Percentiles rank a stretch among this genome's conserved stretches.
Evolutionary conservation across 352 stramenopile genomes (phyloP).

Genomic region (Pythium plurisporium): DNA sequence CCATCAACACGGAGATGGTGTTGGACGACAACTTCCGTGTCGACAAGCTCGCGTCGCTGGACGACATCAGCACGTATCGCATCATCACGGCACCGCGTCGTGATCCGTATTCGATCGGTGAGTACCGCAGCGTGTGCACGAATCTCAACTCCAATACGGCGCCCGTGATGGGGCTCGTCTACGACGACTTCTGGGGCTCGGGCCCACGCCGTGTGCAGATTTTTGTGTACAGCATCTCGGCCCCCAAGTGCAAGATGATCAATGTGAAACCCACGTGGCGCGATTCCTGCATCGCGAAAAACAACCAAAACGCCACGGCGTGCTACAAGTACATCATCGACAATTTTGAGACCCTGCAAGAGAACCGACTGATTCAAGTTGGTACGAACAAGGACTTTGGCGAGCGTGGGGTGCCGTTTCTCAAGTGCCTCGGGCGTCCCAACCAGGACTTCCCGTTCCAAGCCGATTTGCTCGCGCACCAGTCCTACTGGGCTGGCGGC

Average conservation of each 20-base stretch:
- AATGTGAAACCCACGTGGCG: constrained; percentile 29
- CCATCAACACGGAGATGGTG: constrained; percentile 25
- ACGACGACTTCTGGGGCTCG: constrained; percentile 31
- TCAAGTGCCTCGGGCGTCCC: constrained; percentile 25
- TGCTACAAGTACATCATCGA: constrained; percentile 28
- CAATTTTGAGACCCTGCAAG: constrained; percentile 23
- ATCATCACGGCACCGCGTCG: constrained; percentile 25
- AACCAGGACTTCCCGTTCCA: constrained; percentile 27
- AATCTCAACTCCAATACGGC: constrained; percentile 24
- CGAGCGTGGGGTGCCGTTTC: constrained; percentile 20
- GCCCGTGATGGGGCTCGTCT: constrained; percentile 24
- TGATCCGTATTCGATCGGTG: constrained; percentile 16
- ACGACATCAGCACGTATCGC: constrained; percentile 21
- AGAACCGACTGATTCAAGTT: constrained; percentile 20
- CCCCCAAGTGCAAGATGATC: constrained; percentile 28
- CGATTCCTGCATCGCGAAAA: constrained; percentile 11
- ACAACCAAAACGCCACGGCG: constrained; percentile 1
- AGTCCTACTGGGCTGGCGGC: constrained; percentile 32
- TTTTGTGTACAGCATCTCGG: constrained; percentile 32
- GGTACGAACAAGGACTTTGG: constrained; percentile 26
- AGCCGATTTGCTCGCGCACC: constrained; percentile 30
- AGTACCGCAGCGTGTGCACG: constrained; percentile 20
- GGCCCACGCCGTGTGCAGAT: constrained; percentile 21
- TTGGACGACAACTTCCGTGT: constrained; percentile 5
- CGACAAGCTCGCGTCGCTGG: constrained; percentile 25